Evolutionary conservation across 2,329 filamentous ascomycete species (phyloP).

Genomic region (Alternaria solani): DNA sequence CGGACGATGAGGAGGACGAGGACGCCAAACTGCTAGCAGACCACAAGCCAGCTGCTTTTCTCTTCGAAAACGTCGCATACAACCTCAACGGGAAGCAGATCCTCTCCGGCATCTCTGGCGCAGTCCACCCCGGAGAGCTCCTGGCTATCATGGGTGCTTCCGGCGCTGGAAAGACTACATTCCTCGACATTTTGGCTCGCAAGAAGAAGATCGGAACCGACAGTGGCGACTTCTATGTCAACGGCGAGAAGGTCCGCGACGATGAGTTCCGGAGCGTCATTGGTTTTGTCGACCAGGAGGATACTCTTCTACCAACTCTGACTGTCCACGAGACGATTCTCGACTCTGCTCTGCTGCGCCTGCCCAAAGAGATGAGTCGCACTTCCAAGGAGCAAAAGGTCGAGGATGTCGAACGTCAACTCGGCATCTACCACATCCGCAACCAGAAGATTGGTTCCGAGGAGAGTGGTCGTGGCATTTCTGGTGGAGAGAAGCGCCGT

Average conservation of each 20-base stretch:
- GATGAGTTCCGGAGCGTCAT: constrained; percentile 89
- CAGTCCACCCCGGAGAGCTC: constrained; percentile 93
- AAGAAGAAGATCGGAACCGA: constrained; percentile 93
- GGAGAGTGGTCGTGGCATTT: constrained; percentile 94
- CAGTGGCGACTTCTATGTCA: constrained; percentile 86
- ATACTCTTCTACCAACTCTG: constrained; percentile 93
- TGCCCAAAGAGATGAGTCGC: constrained; percentile 91
- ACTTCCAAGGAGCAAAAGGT: constrained; percentile 90
- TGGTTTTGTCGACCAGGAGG: constrained; percentile 97
- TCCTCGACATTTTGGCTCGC: constrained; percentile 91
- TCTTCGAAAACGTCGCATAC: constrained; percentile 89
- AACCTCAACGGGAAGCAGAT: constrained; percentile 88
- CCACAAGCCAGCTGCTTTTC: constrained; percentile 87
- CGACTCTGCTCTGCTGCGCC: constrained; percentile 86
- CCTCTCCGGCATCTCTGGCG: constrained; percentile 78
- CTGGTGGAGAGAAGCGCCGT: constrained; percentile 93
- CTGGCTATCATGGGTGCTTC: constrained; percentile 98
- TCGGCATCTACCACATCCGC: constrained; percentile 92
- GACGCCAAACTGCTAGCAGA: constrained; percentile 85
- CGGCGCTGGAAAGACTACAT: constrained; percentile 95
- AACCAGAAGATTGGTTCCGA: constrained; percentile 96
- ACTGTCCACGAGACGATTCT: constrained; percentile 98
- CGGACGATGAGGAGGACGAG: constrained; percentile 86
- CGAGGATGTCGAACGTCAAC: constrained; percentile 91
- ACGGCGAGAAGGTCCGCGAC: constrained; percentile 88